A percentile compares a stretch with the other conserved stretches of the same genome.
Evolutionary conservation across 495 filamentous ascomycete species (phyloP).

Genomic region (Darksidea phi): DNA sequence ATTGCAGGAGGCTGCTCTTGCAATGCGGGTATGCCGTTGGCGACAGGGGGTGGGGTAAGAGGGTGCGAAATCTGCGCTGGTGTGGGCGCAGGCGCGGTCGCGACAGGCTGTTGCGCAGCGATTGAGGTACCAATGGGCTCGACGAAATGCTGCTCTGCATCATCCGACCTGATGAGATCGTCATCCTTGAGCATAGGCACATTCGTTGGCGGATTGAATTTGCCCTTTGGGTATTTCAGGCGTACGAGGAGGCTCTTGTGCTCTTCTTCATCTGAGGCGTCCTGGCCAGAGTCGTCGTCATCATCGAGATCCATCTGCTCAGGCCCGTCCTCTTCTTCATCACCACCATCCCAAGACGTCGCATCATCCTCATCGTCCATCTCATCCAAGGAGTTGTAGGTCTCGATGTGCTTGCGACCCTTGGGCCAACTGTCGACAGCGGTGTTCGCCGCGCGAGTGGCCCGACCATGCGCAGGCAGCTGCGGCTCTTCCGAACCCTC

Average conservation of each 20-base stretch:
- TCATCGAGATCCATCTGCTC: slow-evolving; percentile 47
- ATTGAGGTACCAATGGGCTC: neutral
- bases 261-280: slow-evolving; percentile 34
- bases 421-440: slow-evolving; percentile 44
- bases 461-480: slow-evolving; percentile 28
- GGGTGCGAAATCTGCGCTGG: slow-evolving; percentile 1
- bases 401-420: slow-evolving; percentile 46
- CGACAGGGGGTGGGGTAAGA: neutral
- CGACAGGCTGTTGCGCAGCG: neutral
- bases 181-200: neutral
- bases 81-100: neutral
- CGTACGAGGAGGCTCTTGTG: slow-evolving; percentile 39
- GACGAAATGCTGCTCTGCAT: neutral
- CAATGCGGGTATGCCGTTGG: slow-evolving; percentile 5
- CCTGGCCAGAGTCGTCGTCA: slow-evolving; percentile 32
- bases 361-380: slow-evolving; percentile 66
- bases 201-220: slow-evolving; percentile 4
- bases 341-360: slow-evolving; percentile 62
- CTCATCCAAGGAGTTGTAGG: slow-evolving; percentile 57
- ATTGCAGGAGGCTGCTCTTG: neutral
- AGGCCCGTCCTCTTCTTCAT: slow-evolving; percentile 60
- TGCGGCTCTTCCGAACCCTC: slow-evolving; percentile 40
- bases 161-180: neutral
- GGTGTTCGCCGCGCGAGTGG: slow-evolving; percentile 36
- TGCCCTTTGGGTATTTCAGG: slow-evolving; percentile 27